Evolutionary conservation across 192 early-diverging fungal genomes (phyloP).

Genomic region (Backusella circina): DNA sequence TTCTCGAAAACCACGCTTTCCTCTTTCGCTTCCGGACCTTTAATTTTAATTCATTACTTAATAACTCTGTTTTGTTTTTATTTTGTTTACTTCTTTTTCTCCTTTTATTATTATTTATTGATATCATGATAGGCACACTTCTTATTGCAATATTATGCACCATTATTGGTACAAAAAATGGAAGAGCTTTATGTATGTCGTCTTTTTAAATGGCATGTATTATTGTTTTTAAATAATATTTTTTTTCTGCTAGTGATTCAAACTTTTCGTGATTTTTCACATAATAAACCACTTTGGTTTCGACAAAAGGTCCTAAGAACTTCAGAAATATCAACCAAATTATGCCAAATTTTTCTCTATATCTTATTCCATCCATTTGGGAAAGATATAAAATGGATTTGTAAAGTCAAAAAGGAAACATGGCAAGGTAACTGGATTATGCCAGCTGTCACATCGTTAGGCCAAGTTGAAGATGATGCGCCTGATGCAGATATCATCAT

Average conservation of each 20-base stretch:
- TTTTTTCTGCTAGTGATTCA: background rate
- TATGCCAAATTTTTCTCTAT: background rate
- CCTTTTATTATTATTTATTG: background rate
- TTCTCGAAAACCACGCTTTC: too few relatives aligned
- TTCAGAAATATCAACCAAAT: background rate
- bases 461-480: background rate
- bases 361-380: background rate
- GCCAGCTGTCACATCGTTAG: background rate
- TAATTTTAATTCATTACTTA: background rate
- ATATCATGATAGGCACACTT: background rate
- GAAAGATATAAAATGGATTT: background rate
- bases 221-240: background rate
- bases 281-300: background rate
- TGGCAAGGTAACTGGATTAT: conserved; percentile 14
- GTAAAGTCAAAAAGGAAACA: background rate
- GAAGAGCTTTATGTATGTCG: background rate
- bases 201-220: background rate
- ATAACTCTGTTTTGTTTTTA: background rate
- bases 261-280: background rate
- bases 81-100: background rate
- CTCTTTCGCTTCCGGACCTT: background rate
- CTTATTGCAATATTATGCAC: background rate
- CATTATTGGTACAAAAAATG: background rate
- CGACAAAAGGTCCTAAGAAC: background rate
- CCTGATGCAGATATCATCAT: background rate